Evolutionary conservation across 2,329 filamentous ascomycete genomes (phyloP).

Genomic region (Nothopassalora personata): DNA sequence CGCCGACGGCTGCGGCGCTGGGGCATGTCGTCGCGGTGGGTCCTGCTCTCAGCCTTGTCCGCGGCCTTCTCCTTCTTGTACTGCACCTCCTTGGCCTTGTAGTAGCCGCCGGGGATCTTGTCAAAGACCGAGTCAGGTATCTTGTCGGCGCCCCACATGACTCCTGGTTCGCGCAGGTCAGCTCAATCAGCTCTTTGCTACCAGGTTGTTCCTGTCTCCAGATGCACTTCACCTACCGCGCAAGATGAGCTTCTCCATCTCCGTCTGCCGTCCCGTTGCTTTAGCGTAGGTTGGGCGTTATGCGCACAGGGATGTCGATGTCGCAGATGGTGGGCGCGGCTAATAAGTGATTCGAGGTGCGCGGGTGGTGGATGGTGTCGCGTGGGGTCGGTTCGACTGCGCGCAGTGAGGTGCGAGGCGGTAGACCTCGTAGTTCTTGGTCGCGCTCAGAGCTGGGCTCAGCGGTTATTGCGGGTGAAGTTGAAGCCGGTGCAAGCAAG

Average conservation of each 20-base stretch:
- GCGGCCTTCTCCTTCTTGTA: constrained; percentile 15
- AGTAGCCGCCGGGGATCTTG: constrained; percentile 34
- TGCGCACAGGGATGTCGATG: neutral
- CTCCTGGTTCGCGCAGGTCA: constrained; percentile 9
- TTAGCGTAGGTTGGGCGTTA: neutral
- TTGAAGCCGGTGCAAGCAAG: too few species aligned
- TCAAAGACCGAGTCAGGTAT: constrained; percentile 37
- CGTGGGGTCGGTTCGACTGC: too few species aligned
- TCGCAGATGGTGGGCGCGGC: neutral
- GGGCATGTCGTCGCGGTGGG: constrained; percentile 7
- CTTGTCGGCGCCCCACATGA: constrained; percentile 31
- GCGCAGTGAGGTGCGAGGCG: too few species aligned
- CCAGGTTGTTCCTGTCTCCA: neutral
- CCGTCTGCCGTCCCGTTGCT: neutral
- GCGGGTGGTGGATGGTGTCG: neutral
- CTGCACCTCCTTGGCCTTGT: constrained; percentile 28
- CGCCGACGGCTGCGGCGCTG: constrained; percentile 19
- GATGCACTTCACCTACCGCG: constrained; percentile 14
- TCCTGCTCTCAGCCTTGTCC: constrained; percentile 2
- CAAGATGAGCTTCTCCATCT: constrained; percentile 24
- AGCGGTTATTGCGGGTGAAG: too few species aligned
- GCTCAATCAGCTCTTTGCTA: neutral
- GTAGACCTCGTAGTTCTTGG: too few species aligned
- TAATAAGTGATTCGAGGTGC: neutral
- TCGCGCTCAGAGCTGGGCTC: too few species aligned